Conservation (phyloP, 257 asterid genomes). For the Lantana camara region DNA sequence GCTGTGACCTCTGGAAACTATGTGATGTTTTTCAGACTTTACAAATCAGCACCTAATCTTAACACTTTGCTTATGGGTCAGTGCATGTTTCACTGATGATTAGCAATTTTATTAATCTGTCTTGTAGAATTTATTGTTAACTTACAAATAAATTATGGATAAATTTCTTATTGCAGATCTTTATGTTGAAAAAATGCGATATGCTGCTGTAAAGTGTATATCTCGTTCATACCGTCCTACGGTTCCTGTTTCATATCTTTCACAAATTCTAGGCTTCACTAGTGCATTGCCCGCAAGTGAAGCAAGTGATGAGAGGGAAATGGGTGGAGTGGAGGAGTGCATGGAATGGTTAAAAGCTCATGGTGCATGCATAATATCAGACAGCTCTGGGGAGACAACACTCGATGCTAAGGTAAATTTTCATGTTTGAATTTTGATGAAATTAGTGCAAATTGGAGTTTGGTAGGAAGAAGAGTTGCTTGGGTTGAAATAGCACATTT, state of each 20-base stretch:
- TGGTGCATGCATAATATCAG: slow-evolving; percentile 80
- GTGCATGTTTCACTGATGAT: slow-evolving; percentile 20
- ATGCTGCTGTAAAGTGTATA: slow-evolving; percentile 87
- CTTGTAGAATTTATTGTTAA: slow-evolving; percentile 1
- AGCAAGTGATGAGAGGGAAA: slow-evolving; percentile 53
- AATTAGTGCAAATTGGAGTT: not conserved
- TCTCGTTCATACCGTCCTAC: slow-evolving; percentile 96
- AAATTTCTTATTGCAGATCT: slow-evolving; percentile 62
- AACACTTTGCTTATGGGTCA: slow-evolving; percentile 86
- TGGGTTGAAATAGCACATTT: not conserved
- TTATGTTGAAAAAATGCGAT: slow-evolving; percentile 95
- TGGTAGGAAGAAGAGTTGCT: not conserved
- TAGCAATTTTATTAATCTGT: slow-evolving; percentile 5
- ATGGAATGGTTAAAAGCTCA: slow-evolving; percentile 96
- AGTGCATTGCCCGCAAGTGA: slow-evolving; percentile 49
- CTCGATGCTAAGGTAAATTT: slow-evolving; percentile 83
- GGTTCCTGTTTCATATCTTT: slow-evolving; percentile 76
- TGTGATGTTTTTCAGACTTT: slow-evolving; percentile 83
- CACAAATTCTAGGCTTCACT: slow-evolving; percentile 79
- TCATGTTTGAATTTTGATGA: slow-evolving; percentile 2
- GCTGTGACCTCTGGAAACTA: slow-evolving; percentile 94
- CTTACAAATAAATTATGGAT: slow-evolving; percentile 16
- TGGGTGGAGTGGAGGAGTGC: slow-evolving; percentile 82
- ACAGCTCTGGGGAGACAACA: slow-evolving; percentile 67
- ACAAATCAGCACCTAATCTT: slow-evolving; percentile 84